Conservation (phyloP, 2,329 filamentous ascomycete species). For the Fusarium buxicola region DNA sequence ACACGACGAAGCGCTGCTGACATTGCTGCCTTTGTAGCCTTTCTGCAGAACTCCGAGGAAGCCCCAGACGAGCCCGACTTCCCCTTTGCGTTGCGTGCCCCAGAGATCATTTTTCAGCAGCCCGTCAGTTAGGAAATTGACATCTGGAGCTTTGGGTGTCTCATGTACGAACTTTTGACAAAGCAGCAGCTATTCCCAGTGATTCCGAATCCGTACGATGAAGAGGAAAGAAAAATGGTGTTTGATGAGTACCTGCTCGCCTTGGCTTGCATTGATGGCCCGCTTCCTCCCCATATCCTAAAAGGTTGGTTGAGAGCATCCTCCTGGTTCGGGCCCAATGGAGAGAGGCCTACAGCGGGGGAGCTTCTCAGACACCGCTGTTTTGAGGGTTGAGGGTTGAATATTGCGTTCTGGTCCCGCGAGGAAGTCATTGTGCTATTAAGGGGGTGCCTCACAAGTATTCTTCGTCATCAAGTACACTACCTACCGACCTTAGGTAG, state of each 20-base stretch:
- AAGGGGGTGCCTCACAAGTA: too few relatives aligned
- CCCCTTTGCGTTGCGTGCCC: background rate
- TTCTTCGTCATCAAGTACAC: too few relatives aligned
- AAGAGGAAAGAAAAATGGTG: background rate
- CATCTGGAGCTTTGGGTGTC: constrained; percentile 15
- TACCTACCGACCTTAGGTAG: too few relatives aligned
- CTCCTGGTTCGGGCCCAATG: background rate
- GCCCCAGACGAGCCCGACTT: background rate
- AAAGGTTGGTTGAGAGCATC: background rate
- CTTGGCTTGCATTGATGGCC: background rate
- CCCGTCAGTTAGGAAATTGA: background rate
- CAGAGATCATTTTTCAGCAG: background rate
- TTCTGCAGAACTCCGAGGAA: background rate
- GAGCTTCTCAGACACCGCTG: background rate
- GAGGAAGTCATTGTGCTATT: too few relatives aligned
- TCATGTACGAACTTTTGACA: constrained; percentile 15
- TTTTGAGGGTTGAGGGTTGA: background rate
- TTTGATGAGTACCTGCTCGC: background rate
- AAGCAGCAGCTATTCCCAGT: background rate
- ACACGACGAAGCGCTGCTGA: background rate
- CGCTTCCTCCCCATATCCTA: background rate
- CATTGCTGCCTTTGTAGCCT: background rate
- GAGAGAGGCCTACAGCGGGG: background rate
- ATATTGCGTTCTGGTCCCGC: background rate
- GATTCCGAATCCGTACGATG: background rate